Evolutionary conservation across 495 filamentous ascomycete species (phyloP).

Genomic region (Astrothelium macrocarpum): DNA sequence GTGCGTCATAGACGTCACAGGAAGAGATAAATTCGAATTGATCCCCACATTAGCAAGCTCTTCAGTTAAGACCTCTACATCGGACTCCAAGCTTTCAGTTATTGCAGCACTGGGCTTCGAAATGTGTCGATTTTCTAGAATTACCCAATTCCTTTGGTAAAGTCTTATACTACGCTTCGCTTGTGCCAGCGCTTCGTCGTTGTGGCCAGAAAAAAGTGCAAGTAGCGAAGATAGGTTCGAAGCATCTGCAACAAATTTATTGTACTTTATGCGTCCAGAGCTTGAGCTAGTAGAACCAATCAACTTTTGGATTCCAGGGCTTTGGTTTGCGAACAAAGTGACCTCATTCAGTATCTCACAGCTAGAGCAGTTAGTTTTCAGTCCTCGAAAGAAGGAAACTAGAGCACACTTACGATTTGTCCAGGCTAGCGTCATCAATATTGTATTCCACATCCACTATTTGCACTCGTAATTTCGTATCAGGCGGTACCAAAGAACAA

Average conservation of each 20-base stretch:
- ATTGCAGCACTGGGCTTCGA: not conserved
- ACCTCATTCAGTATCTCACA: slow-evolving; percentile 1
- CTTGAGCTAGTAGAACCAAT: slow-evolving; percentile 11
- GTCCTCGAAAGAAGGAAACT: too few relatives aligned
- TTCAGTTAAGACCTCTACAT: slow-evolving; percentile 10
- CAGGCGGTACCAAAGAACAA: slow-evolving; percentile 24
- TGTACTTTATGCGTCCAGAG: slow-evolving; percentile 23
- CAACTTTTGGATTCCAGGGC: slow-evolving; percentile 6
- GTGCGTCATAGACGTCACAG: slow-evolving; percentile 3
- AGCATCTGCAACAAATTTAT: slow-evolving; percentile 41
- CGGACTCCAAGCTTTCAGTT: slow-evolving; percentile 7
- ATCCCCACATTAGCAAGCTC: slow-evolving; percentile 10
- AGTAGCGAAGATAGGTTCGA: slow-evolving; percentile 53
- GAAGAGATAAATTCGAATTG: not conserved
- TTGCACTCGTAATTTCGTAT: slow-evolving; percentile 49
- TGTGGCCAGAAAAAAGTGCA: slow-evolving; percentile 50
- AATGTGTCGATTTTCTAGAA: slow-evolving; percentile 7
- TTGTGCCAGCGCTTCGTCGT: slow-evolving; percentile 14
- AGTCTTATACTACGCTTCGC: slow-evolving; percentile 17
- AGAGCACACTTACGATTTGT: slow-evolving; percentile 23
- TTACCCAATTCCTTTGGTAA: slow-evolving; percentile 15
- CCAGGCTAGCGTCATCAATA: slow-evolving; percentile 51
- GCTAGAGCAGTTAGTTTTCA: not conserved
- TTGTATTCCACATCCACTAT: slow-evolving; percentile 67
- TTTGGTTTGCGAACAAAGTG: not conserved